phyloP scores from a whole-genome alignment of 495 filamentous ascomycete genomes.

The Daldinia concentrica region DNA sequence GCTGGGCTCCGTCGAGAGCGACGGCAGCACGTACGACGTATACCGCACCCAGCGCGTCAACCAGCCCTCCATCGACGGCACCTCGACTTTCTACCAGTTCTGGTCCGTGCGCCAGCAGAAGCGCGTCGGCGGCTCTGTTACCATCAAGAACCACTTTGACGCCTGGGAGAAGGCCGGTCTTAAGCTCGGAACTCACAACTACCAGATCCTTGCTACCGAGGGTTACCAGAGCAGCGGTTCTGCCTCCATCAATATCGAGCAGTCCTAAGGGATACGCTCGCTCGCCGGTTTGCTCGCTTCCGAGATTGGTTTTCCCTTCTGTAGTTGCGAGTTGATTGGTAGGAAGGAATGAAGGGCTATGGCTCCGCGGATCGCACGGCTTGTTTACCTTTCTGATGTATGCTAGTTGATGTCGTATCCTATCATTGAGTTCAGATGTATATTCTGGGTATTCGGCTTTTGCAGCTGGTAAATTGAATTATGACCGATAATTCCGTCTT shows the following conservation, averaged over 20 bases:
- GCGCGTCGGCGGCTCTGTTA: constrained; percentile 61
- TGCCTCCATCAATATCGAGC: constrained; percentile 50
- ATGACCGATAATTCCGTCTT: background rate
- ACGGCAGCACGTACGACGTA: constrained; percentile 73
- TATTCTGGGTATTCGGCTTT: constrained; percentile 11
- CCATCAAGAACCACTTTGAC: constrained; percentile 67
- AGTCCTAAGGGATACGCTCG: constrained; percentile 17
- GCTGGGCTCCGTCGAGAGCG: constrained; percentile 64
- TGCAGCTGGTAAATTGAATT: constrained; percentile 1
- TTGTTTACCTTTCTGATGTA: constrained; percentile 18
- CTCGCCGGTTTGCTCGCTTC: too few species aligned
- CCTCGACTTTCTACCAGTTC: constrained; percentile 66
- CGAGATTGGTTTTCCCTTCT: too few species aligned
- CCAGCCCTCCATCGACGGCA: constrained; percentile 66
- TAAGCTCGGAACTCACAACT: constrained; percentile 63
- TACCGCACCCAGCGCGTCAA: constrained; percentile 67
- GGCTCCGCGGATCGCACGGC: constrained; percentile 4
- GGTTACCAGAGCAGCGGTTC: constrained; percentile 60
- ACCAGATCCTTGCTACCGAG: constrained; percentile 68
- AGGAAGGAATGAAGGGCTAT: background rate
- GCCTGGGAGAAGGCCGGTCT: constrained; percentile 65
- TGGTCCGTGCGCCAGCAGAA: constrained; percentile 62
- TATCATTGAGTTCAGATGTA: background rate
- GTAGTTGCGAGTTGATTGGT: background rate
- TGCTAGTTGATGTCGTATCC: background rate